phyloP scores from a whole-genome alignment of 2,329 filamentous ascomycete species.

The Cercospora sp. region DNA sequence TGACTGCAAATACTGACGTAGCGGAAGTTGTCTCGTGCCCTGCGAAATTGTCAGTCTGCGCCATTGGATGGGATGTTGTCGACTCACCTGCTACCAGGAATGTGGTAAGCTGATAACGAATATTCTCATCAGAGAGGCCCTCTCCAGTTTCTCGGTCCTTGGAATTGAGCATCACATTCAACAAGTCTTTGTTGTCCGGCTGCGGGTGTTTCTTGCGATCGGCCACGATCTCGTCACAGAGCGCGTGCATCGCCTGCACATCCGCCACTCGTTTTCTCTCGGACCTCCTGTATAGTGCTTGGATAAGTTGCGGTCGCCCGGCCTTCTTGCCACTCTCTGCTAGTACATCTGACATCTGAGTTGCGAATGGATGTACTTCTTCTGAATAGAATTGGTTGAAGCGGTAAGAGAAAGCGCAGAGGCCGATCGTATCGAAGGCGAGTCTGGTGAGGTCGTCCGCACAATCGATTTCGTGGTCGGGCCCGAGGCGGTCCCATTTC shows the following conservation, averaged over 20 bases:
- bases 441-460: conserved; percentile 68
- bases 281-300: background rate
- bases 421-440: conserved; percentile 66
- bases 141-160: conserved; percentile 63
- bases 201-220: conserved; percentile 18
- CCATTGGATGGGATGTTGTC: background rate
- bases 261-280: conserved; percentile 13
- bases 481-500: conserved; percentile 65
- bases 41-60: background rate
- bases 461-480: conserved; percentile 55
- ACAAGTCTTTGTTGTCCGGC: conserved; percentile 51
- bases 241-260: conserved; percentile 12
- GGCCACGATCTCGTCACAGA: conserved; percentile 19
- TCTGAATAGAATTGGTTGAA: conserved; percentile 74
- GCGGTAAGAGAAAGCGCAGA: conserved; percentile 61
- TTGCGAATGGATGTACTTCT: conserved; percentile 67
- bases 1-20: background rate
- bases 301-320: conserved; percentile 7
- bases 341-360: conserved; percentile 65
- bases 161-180: conserved; percentile 60
- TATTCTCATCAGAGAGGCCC: conserved; percentile 58
- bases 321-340: conserved; percentile 55
- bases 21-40: conserved; percentile 15
- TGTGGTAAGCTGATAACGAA: conserved; percentile 68
- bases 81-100: conserved; percentile 58